Conservation (phyloP, 371 early-diverging fungal species). For the Mortierella sp. region DNA sequence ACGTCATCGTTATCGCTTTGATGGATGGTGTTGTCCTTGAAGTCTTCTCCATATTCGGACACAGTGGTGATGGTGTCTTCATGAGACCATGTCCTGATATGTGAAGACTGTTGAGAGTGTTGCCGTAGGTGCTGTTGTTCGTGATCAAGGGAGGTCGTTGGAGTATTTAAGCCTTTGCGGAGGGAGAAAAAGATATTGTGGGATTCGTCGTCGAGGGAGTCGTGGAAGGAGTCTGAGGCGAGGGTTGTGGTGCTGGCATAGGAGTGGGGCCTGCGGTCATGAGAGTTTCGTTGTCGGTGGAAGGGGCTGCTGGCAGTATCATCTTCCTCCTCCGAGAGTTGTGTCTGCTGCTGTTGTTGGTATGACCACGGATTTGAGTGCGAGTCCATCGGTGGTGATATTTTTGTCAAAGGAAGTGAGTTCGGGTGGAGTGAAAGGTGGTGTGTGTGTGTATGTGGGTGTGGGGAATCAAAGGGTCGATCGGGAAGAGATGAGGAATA, state of each 20-base stretch:
- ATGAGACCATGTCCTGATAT: conserved; percentile 17
- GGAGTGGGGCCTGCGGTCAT: conserved; percentile 33
- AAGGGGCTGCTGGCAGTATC: conserved; percentile 8
- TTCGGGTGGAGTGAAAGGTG: not conserved
- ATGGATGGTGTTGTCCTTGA: not conserved
- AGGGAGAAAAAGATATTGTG: conserved; percentile 1
- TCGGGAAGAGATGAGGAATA: not conserved
- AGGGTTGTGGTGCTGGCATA: conserved; percentile 32
- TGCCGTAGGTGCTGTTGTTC: not conserved
- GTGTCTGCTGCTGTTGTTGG: conserved; percentile 10
- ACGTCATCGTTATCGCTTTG: conserved; percentile 4
- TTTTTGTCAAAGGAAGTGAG: not conserved
- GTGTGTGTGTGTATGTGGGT: not conserved
- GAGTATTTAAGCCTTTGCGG: not conserved
- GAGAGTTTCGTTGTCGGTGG: conserved; percentile 11
- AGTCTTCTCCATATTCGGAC: conserved; percentile 7
- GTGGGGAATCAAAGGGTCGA: conserved; percentile 3
- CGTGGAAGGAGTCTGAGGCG: conserved; percentile 19
- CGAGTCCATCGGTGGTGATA: not conserved
- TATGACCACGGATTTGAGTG: conserved; percentile 30
- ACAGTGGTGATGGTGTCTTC: conserved; percentile 6
- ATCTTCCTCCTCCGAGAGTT: not conserved
- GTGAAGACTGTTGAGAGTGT: not conserved
- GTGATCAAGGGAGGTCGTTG: not conserved
- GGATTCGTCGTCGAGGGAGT: not conserved